Base-by-base conservation (phyloP, 2,329 filamentous ascomycete species). In the Aspergillus novofumigatus region DNA sequence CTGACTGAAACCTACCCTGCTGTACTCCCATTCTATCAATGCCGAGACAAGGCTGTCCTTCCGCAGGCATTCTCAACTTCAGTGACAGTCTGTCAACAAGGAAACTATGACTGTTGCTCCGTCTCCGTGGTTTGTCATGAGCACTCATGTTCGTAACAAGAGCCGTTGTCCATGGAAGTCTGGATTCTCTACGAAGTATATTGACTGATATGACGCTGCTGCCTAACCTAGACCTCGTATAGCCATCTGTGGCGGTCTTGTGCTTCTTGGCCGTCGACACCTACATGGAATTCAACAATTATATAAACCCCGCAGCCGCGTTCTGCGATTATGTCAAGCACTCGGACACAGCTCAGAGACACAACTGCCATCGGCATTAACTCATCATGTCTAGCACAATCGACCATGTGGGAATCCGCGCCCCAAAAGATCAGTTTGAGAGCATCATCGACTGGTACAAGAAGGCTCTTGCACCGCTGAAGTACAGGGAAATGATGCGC, bases 361-460 rank as follows among this genome's bases (percentile, higher is more conserved):
- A 26, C 25, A 26, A 26, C 25, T 7, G 25, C 25, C 25, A 26
- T 26, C 5, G 5, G 5, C 25, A 26, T 26, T 26, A 26, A 26
- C 25, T 26, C 42, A 45, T 23, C 42, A 45, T 45, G 42, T 11
- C 51, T 4, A 60, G 61, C 53, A 62, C 58, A n/a, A 61, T 64
- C 51, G 62, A 64, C 55, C 70, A 73, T 57, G 8, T 71, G 44
- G 61, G 63, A 25, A 63, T 72, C 52, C 52, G 44, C 38, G 67
- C 66, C 17, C 66, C 66, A 10, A 56, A 60, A n/a, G 59, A 61
- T 44, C 62, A 69, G n/a, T 64, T 72, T 56, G 69, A 71, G 3
- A 57, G 55, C 45, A 58, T 68, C 2, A 57, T 72, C 17, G 49
- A 61, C 26, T 73, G 70, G 62, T 69, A 72, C 62, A 54, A 65